A percentile compares a stretch with the other conserved stretches of the same genome.
Evolutionary conservation across 805 yeast species (phyloP).

Genomic region (Sungouiella thailandica): DNA sequence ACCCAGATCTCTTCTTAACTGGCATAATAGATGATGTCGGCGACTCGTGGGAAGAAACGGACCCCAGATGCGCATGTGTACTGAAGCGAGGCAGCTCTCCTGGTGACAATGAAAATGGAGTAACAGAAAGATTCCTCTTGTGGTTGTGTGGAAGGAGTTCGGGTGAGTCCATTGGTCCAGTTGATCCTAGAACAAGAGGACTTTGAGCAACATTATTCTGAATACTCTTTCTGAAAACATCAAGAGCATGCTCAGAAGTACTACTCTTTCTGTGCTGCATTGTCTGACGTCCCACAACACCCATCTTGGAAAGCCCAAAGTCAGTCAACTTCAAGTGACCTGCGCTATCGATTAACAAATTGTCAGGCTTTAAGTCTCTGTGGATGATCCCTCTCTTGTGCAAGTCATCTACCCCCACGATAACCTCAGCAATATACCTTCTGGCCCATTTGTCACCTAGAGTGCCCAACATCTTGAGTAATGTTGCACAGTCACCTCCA

Average conservation of each 20-base stretch:
- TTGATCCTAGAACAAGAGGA: no score
- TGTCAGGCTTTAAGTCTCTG: conserved; percentile 94
- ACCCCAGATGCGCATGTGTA: conserved; percentile 6
- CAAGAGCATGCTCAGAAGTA: conserved; percentile 39
- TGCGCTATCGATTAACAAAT: conserved; percentile 71
- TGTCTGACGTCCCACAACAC: conserved; percentile 74
- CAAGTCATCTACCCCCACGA: conserved; percentile 84
- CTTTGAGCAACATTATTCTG: conserved; percentile 17
- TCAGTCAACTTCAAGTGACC: conserved; percentile 95
- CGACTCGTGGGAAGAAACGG: conserved; percentile 12
- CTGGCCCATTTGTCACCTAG: conserved; percentile 84
- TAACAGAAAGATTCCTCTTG: conserved; percentile 37
- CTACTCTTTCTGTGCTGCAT: conserved; percentile 40
- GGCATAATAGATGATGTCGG: conserved; percentile 6
- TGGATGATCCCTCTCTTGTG: conserved; percentile 89
- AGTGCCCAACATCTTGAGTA: conserved; percentile 75
- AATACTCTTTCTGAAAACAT: conserved; percentile 29
- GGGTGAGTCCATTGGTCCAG: conserved; percentile 18
- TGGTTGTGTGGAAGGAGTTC: conserved; percentile 16
- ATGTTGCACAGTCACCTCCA: conserved; percentile 93
- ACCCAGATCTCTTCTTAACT: conserved; percentile 12
- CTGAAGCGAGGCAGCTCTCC: conserved; percentile 3
- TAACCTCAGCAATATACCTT: conserved; percentile 82
- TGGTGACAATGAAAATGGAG: conserved; percentile 43
- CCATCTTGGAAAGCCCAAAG: conserved; percentile 89